Percentiles rank a stretch among this genome's conserved stretches.
These are phyloP conservation scores for Caulochytrium protostelioides DNA, from an alignment of 371 early-diverging fungal species.

Conservation along the genomic window DNA sequence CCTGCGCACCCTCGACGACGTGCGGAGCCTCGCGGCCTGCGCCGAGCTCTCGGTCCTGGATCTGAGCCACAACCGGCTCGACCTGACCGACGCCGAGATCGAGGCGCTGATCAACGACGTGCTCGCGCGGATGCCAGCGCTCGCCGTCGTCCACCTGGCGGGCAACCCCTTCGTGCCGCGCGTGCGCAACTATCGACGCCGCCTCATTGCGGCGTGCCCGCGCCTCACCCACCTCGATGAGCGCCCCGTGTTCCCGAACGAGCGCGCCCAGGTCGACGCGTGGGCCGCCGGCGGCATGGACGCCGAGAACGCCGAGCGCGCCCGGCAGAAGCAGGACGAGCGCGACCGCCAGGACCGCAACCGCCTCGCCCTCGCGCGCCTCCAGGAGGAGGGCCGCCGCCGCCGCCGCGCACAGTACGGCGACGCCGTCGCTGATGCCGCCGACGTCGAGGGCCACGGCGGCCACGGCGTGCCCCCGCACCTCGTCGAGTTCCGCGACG, in stretches of 20 bases:
- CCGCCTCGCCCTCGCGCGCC: slow-evolving; percentile 12
- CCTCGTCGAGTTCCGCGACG: slow-evolving; percentile 12
- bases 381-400: slow-evolving; percentile 15
- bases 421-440: no score
- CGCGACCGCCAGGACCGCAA: slow-evolving; percentile 14
- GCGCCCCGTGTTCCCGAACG: slow-evolving; percentile 29
- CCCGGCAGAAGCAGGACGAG: slow-evolving; percentile 20
- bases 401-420: slow-evolving; percentile 13
- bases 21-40: slow-evolving; percentile 12
- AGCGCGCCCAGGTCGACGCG: slow-evolving; percentile 20
- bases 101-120: slow-evolving; percentile 21
- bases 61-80: slow-evolving; percentile 24
- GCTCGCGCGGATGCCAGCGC: slow-evolving; percentile 18
- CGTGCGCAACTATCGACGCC: slow-evolving; percentile 23
- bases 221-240: slow-evolving; percentile 28
- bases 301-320: slow-evolving; percentile 23
- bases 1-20: slow-evolving; percentile 13
- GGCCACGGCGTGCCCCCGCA: slow-evolving; percentile 7
- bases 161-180: slow-evolving; percentile 23
- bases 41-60: slow-evolving; percentile 19
- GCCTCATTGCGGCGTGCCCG: slow-evolving; percentile 12
- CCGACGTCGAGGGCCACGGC: no score
- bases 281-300: slow-evolving; percentile 26
- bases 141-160: slow-evolving; percentile 31
- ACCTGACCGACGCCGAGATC: no score